Base-by-base conservation (phyloP, 805 yeast genomes). In the Yamadazyma olivae region DNA sequence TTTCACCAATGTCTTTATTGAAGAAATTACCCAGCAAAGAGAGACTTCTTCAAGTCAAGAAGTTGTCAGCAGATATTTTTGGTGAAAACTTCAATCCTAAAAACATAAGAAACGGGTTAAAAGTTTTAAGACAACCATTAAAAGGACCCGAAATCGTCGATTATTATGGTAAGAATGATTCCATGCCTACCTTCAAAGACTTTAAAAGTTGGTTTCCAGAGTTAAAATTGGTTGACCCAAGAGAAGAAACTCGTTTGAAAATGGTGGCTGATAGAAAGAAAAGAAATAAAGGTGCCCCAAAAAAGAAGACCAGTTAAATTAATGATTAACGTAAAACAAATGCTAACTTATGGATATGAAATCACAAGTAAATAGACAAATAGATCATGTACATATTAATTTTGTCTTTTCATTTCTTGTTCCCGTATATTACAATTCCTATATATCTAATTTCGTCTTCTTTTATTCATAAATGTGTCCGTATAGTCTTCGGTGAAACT, bases 231-330 rank as follows among this genome's bases (percentile, higher is more conserved):
- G 70, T 73, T 5, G 83, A 83, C 48, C 83, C 82, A 36, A 77
- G 75, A 41, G 95, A 85, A 56, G 76, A 71, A 28, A 79, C 81
- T 59, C 73, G 95, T 60, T 53, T 82, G 43, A 73, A 67, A 40
- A 79, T 79, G 77, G 79, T 78, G 16, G 77, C 53, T 22, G 69
- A 64, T 38, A 73, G 86, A 61, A 84, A 80, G 70, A 81, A 83
- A 74, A 83, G 93, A 77, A 90, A 87, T 61, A 85, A 85, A 62
- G 90, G 91, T 59, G 88, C 93, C 9, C 95, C 93, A 50, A 77
- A 81, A 70, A 85, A 85, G 71, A 77, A 74, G 27, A 20, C 23
- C 23, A 20, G 23, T 20, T 20, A 20, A 20, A n/a, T n/a, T n/a
- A n/a, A n/a, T n/a, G n/a, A n/a, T n/a, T n/a, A n/a, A n/a, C n/a